Evolutionary conservation across 2,329 filamentous ascomycete genomes (phyloP).

Genomic region (Tricladium varicosporioides): DNA sequence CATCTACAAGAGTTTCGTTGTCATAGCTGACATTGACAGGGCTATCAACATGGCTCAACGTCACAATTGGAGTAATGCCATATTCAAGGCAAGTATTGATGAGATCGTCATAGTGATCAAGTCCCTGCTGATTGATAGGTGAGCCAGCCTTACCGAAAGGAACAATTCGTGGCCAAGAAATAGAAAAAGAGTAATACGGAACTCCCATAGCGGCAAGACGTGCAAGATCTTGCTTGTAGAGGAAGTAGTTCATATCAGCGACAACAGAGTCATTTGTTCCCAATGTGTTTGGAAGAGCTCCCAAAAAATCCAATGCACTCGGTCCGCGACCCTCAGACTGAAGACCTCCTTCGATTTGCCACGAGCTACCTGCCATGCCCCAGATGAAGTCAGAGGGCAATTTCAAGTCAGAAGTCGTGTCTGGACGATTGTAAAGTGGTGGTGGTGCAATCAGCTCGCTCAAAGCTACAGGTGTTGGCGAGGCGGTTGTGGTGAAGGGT

Average conservation of each 20-base stretch:
- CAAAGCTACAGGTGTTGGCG: constrained; percentile 1
- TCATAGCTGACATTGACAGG: constrained; percentile 45
- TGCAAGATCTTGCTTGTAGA: constrained; percentile 55
- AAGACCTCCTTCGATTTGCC: constrained; percentile 44
- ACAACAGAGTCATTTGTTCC: constrained; percentile 38
- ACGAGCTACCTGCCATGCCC: constrained; percentile 46
- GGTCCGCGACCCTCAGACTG: constrained; percentile 41
- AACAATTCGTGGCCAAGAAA: constrained; percentile 50
- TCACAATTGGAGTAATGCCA: constrained; percentile 47
- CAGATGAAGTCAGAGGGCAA: constrained; percentile 46
- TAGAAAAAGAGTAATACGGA: constrained; percentile 50
- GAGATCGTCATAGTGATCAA: constrained; percentile 52
- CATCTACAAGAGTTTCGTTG: constrained; percentile 39
- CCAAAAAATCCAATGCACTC: constrained; percentile 6
- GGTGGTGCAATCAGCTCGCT: constrained; percentile 8
- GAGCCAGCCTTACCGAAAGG: constrained; percentile 48
- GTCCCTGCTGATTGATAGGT: constrained; percentile 48
- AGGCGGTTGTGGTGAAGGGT: constrained; percentile 8
- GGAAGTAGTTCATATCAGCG: constrained; percentile 46
- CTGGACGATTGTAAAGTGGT: background rate
- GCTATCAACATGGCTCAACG: constrained; percentile 48
- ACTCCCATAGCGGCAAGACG: constrained; percentile 50
- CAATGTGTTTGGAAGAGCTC: background rate
- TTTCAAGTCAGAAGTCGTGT: constrained; percentile 27
- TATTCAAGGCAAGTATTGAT: constrained; percentile 48